Base-by-base conservation (phyloP, 2,329 filamentous ascomycete genomes). In the Aspergillus aculeatinus region DNA sequence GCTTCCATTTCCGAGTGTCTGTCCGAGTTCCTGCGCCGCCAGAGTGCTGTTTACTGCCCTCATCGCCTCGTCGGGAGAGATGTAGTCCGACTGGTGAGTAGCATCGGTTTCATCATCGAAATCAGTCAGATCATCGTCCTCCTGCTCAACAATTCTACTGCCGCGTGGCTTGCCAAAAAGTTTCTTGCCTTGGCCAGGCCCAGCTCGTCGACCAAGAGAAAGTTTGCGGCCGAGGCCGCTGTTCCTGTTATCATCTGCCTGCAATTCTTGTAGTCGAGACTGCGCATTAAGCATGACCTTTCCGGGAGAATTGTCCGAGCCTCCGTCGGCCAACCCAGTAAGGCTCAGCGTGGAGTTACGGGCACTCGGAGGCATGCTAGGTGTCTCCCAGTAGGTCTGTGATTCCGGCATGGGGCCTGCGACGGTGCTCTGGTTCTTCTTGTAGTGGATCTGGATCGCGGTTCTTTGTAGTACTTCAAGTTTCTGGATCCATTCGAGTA, bases 401-500 rank as follows among this genome's bases (percentile, higher is more conserved):
- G 53, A 55, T 47, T 48, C 53, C 1, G 53, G 53, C 11, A 55
- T 48, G 0, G 42, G 7, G 2, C 53, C 53, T 19, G 42, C 44
- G 4, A 55, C 53, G n/a, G 53, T 72, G 1, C 65, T 35, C 48
- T 72, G 73, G 10, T 62, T 64, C 12, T 63, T 77, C 65, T 81
- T 82, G 63, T 80, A 71, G 66, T 83, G 80, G 14, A 86, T 79
- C 56, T 82, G 81, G 69, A 88, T 87, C 0, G 85, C 80, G 4
- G 82, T 84, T 14, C 76, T 76, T 66, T 89, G 86, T 21, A 89
- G 79, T 39, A 82, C 84, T 63, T 87, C 85, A 10, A 88, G 76
- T 59, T 86, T 84, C 65, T 87, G 82, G 51, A 87, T 79, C 86
- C 86, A 89, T 67, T 88, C 84, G 3, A 82, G 83, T 11, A 89